phyloP scores from a whole-genome alignment of 2,329 filamentous ascomycete genomes.

The Zymoseptoria crescenta region DNA sequence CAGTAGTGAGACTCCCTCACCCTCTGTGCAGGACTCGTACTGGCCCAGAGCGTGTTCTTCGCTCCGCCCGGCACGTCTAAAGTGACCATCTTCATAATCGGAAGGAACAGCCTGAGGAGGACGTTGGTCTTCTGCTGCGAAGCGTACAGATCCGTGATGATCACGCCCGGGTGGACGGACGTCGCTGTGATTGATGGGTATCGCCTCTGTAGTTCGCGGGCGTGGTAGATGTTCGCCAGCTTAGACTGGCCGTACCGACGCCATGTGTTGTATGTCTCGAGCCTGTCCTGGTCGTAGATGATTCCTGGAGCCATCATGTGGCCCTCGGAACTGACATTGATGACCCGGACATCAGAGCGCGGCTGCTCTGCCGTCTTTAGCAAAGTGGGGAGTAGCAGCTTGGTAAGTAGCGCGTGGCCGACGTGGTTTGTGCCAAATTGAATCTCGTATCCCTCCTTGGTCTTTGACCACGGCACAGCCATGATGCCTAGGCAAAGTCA shows the following conservation, averaged over 20 bases:
- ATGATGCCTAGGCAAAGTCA: constrained; percentile 33
- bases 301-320: constrained; percentile 23
- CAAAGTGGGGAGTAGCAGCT: constrained; percentile 39
- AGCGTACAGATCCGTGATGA: constrained; percentile 50
- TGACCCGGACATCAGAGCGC: constrained; percentile 37
- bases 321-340: constrained; percentile 36
- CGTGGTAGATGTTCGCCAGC: constrained; percentile 52
- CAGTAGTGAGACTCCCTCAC: constrained; percentile 18
- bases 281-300: constrained; percentile 29
- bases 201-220: constrained; percentile 50
- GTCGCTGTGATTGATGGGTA: constrained; percentile 55
- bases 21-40: constrained; percentile 14
- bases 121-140: constrained; percentile 10
- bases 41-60: constrained; percentile 24
- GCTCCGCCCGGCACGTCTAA: constrained; percentile 19
- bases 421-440: constrained; percentile 47
- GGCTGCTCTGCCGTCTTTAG: constrained; percentile 31
- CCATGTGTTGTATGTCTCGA: constrained; percentile 28
- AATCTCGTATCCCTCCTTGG: constrained; percentile 44
- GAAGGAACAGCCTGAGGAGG: constrained; percentile 3
- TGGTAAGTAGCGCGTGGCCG: constrained; percentile 42
- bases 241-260: constrained; percentile 55
- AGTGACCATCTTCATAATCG: constrained; percentile 9
- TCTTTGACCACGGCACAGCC: constrained; percentile 30
- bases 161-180: constrained; percentile 56